Conservation (phyloP, 2,329 filamentous ascomycete genomes). For the Chrysoporthe puriensis region DNA sequence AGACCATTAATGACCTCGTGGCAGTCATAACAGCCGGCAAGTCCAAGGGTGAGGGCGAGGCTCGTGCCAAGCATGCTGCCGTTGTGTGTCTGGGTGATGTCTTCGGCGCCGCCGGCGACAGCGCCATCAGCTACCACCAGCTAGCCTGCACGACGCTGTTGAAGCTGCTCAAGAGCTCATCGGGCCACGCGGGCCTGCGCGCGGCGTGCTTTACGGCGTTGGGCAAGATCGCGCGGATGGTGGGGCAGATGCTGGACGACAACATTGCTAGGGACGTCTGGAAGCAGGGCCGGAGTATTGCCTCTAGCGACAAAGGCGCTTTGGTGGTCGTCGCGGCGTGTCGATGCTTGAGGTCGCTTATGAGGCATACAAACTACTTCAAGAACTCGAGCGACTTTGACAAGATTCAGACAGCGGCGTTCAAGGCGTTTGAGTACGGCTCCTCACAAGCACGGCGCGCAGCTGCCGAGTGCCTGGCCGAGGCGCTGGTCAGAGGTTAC, state of each 20-base stretch:
- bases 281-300: constrained; percentile 84
- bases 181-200: constrained; percentile 79
- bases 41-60: constrained; percentile 73
- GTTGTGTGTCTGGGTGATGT: constrained; percentile 85
- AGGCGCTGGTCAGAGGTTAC: constrained; percentile 81
- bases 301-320: constrained; percentile 78
- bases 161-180: constrained; percentile 79
- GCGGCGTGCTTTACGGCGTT: constrained; percentile 77
- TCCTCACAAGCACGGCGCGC: constrained; percentile 79
- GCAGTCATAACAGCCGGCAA: constrained; percentile 74
- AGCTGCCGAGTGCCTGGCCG: constrained; percentile 81
- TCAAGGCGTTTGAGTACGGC: constrained; percentile 83
- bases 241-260: constrained; percentile 81
- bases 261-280: constrained; percentile 84
- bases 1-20: constrained; percentile 89
- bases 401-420: constrained; percentile 77
- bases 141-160: constrained; percentile 72
- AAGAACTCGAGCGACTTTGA: constrained; percentile 90
- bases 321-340: constrained; percentile 81
- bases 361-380: constrained; percentile 77
- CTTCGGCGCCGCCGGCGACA: constrained; percentile 91
- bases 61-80: constrained; percentile 83
- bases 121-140: constrained; percentile 81
- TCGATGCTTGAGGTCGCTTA: constrained; percentile 74
- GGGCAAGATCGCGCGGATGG: constrained; percentile 75